Base-by-base conservation (phyloP, 2,329 filamentous ascomycete genomes). In the Colletotrichum musicola region DNA sequence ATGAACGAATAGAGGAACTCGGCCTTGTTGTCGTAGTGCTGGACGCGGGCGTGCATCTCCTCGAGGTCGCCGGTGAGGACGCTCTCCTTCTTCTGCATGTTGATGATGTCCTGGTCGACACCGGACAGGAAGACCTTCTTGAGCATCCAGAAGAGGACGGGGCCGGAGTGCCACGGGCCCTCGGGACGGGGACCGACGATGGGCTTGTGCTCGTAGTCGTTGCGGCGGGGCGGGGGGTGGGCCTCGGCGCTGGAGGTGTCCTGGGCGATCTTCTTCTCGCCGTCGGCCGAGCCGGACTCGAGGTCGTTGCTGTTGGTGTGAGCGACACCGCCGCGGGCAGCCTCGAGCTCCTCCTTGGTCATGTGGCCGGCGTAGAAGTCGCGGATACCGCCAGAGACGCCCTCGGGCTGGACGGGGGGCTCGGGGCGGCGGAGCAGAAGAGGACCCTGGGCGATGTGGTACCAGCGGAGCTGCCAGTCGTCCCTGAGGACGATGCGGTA, bases 1-100 rank as follows among this genome's bases (percentile, higher is more conserved):
- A 88, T 81, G 77, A 88, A 90, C 6, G 85, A 87, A 77, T 87
- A 90, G 56, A 88, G 81, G 78, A 87, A 87, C 77, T 91, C 89
- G 72, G 84, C 83, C 72, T 85, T 83, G 78, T 91, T 91, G 73
- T 89, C 84, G 77, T 86, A 91, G 75, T 90, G 88, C 30, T 83
- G 78, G 2, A 86, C 88, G 30, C 82, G 83, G 16, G 86, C 86
- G 74, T 90, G 86, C 63, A 88, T 82, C 64, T 84, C 84, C 30
- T 85, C 82, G 2, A 89, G 76, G 65, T 89, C 83, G 1, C 83
- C 84, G 1, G 83, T 82, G 1, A 90, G 81, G 30, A 85, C 78
- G 50, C 82, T 82, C 64, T 74, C 70, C 58, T 74, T 68, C 62
- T 74, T 72, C 67, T 79, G 74, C 53, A 74, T 66, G 60, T 73